Conservation (phyloP, 169 alveolate genomes). For the Amoebophrya sp. region DNA sequence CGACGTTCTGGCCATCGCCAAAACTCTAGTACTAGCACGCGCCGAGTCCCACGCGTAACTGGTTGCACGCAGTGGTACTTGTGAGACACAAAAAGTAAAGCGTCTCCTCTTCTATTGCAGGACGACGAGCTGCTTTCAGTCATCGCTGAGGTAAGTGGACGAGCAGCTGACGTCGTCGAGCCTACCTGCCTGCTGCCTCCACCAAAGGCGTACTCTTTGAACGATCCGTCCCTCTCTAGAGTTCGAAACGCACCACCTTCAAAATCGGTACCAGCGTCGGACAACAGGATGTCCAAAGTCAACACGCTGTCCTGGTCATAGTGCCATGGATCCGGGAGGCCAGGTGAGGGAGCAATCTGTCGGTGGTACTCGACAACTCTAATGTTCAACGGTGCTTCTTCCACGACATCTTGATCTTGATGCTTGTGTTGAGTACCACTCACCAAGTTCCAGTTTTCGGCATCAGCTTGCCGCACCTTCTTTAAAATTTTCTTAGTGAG, state of each 20-base stretch:
- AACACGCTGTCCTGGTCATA: neutral
- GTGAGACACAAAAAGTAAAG: neutral
- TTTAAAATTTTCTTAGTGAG: neutral
- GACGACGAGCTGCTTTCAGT: too few species aligned
- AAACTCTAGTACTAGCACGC: neutral
- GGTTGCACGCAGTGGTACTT: constrained; percentile 22
- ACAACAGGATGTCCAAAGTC: neutral
- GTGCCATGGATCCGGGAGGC: neutral
- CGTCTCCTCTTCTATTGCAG: too few species aligned
- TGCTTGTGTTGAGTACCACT: too few species aligned
- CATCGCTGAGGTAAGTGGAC: too few species aligned
- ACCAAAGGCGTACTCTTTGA: neutral
- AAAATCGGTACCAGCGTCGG: neutral
- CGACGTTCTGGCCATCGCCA: neutral
- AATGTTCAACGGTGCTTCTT: neutral
- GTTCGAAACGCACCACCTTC: neutral
- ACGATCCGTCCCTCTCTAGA: neutral
- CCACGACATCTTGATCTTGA: neutral
- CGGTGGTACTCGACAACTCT: neutral
- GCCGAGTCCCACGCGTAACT: neutral
- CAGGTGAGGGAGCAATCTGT: neutral
- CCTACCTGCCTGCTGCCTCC: too few species aligned
- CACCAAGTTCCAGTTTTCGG: neutral
- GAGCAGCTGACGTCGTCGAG: too few species aligned
- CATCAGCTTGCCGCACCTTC: neutral